Base-by-base conservation (phyloP, 2,329 filamentous ascomycete genomes). In the Fusarium bactridioides region DNA sequence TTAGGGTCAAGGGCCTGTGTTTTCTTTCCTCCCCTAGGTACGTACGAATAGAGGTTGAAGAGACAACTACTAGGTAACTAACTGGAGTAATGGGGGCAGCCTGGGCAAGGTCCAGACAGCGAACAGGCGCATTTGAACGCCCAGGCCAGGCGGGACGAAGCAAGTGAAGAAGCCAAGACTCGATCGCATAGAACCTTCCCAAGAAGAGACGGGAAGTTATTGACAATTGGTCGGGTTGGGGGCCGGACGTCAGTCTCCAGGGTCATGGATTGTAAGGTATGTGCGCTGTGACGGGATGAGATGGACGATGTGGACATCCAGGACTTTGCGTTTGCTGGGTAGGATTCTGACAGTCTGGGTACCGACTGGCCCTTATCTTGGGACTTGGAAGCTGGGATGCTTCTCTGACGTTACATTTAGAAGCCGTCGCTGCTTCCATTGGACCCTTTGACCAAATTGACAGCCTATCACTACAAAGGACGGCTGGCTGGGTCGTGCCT, bases 141-240 rank as follows among this genome's bases (percentile, higher is more conserved):
- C 69, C 54, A 75, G 67, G 59, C 75, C 72, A 75, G 61, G 50
- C 71, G 72, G 75, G 72, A 77, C 63, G 74, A 77, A 77, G 75
- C 64, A 75, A 43, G 41, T 43, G 23, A 43, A 75, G 57, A 72
- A 72, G 53, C 72, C 67, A 72, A 67, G 64, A 41, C 59, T 50
- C 60, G 72, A 73, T 75, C 61, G 56, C 50, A 58, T 53, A 65
- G 64, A 60, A 61, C 73, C 64, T 73, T 71, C 67, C 74, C 69
- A 64, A 71, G 65, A 74, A 72, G 61, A 66, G 68, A 45, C 54
- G 33, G 23, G 29, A 60, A 45, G 58, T 61, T 27, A 18, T 43
- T 29, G 43, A 50, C 54, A 47, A 77, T 77, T 77, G 74, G 76
- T 59, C 73, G 75, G 75, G 73, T 68, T 68, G 21, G 62, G 76